phyloP scores from a whole-genome alignment of 2,329 filamentous ascomycete genomes.

The Penicillium polonicum region DNA sequence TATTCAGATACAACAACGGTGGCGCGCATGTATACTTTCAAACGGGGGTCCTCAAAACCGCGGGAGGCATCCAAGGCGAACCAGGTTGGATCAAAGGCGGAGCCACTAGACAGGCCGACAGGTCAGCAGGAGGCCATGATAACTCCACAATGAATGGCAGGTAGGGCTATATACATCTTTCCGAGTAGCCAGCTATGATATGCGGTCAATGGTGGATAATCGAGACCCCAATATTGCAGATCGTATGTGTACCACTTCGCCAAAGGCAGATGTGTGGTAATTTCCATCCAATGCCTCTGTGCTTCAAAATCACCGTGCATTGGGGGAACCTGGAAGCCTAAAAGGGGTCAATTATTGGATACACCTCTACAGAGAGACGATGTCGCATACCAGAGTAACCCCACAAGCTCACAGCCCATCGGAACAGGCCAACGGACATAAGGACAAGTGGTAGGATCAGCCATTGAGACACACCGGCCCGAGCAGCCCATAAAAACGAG shows the following conservation, averaged over 20 bases:
- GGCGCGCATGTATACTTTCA: constrained; percentile 95
- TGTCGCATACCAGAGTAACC: constrained; percentile 78
- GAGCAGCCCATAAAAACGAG: constrained; percentile 90
- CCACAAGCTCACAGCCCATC: constrained; percentile 91
- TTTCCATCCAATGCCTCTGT: constrained; percentile 98
- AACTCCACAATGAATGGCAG: neutral
- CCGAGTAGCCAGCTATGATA: constrained; percentile 98
- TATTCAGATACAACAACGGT: constrained; percentile 91
- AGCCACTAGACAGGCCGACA: constrained; percentile 55
- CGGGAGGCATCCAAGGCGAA: constrained; percentile 82
- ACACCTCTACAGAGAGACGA: neutral
- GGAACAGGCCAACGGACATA: constrained; percentile 86
- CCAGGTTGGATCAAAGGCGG: constrained; percentile 76
- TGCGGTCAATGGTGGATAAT: constrained; percentile 95
- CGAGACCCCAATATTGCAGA: constrained; percentile 93
- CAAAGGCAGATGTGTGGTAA: constrained; percentile 82
- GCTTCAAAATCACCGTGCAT: constrained; percentile 98
- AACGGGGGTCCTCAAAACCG: constrained; percentile 70
- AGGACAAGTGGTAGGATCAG: constrained; percentile 81
- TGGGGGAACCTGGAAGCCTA: constrained; percentile 76
- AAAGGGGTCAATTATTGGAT: constrained; percentile 8
- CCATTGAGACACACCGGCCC: constrained; percentile 83
- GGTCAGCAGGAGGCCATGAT: neutral
- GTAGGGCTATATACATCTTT: constrained; percentile 59
- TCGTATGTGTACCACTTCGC: constrained; percentile 99